Conservation (phyloP, 192 early-diverging fungal genomes). For the Coemansia sp. region DNA sequence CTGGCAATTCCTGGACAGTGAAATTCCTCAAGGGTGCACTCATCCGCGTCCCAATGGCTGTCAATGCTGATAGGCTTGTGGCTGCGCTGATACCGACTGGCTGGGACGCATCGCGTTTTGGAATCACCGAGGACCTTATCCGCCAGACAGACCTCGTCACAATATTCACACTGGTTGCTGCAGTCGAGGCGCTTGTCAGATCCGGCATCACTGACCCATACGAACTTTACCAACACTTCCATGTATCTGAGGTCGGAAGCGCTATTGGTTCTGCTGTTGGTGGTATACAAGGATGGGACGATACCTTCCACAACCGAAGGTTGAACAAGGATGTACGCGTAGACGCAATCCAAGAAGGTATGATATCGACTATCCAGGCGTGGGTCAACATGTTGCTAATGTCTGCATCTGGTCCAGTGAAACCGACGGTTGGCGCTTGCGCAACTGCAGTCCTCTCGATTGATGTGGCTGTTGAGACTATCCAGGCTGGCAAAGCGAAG, state of each 20-base stretch:
- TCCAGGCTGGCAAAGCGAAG: constrained; percentile 87
- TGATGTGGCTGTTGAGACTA: constrained; percentile 90
- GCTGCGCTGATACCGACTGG: constrained; percentile 92
- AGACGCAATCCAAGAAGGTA: constrained; percentile 82
- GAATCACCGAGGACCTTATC: constrained; percentile 87
- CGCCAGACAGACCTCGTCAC: constrained; percentile 86
- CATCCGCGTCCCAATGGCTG: constrained; percentile 83
- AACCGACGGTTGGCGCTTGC: constrained; percentile 73
- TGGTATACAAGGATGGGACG: constrained; percentile 68
- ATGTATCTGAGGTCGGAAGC: constrained; percentile 89
- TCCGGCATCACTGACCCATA: constrained; percentile 94
- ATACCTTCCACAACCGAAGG: constrained; percentile 71
- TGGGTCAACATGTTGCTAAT: constrained; percentile 86
- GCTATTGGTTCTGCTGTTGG: constrained; percentile 83
- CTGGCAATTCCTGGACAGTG: constrained; percentile 68
- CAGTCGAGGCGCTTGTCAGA: constrained; percentile 85
- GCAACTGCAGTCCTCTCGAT: constrained; percentile 88
- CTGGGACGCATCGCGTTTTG: constrained; percentile 86
- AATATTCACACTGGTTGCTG: constrained; percentile 78
- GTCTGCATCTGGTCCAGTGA: constrained; percentile 90
- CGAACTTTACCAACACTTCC: no score
- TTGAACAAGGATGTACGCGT: constrained; percentile 77
- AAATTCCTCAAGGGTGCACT: constrained; percentile 83
- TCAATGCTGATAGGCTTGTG: constrained; percentile 74
- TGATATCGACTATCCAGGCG: constrained; percentile 29